Conservation (phyloP, 305 asterid genomes). For the Plantago lanceolata region DNA sequence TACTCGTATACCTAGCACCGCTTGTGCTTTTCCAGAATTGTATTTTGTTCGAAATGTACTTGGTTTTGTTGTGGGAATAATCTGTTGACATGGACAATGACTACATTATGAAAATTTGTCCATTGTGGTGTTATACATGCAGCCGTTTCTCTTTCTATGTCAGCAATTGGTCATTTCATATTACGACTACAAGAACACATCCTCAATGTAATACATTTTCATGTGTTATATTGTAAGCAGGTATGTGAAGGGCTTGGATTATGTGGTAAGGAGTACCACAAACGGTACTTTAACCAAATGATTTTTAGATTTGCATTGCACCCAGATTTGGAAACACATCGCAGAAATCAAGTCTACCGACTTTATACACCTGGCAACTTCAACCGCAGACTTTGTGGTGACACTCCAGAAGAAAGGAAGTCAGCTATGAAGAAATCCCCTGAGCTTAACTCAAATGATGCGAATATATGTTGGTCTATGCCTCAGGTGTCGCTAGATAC, state of each 20-base stretch:
- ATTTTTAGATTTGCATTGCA: constrained; percentile 66
- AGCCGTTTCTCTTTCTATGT: not conserved
- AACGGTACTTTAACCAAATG: constrained; percentile 49
- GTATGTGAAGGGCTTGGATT: constrained; percentile 75
- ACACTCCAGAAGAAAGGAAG: constrained; percentile 30
- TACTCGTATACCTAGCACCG: too few species aligned
- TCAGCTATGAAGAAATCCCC: constrained; percentile 25
- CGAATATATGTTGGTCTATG: constrained; percentile 36
- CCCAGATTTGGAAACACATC: constrained; percentile 55
- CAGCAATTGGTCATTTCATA: constrained; percentile 11
- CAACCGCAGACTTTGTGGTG: constrained; percentile 39
- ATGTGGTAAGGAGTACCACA: constrained; percentile 66
- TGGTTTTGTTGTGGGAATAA: not conserved
- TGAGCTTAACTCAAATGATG: constrained; percentile 35
- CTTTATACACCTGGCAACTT: constrained; percentile 70
- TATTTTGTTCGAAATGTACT: not conserved
- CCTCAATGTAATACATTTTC: constrained; percentile 17
- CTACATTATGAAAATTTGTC: not conserved
- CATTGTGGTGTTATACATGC: not conserved
- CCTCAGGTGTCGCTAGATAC: constrained; percentile 36
- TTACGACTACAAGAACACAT: not conserved
- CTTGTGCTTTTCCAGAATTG: not conserved
- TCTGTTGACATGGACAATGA: constrained; percentile 8
- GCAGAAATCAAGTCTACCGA: constrained; percentile 62
- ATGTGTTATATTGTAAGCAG: constrained; percentile 38